These are phyloP conservation scores for Tolypocladium sp. DNA, from an alignment of 2,329 filamentous ascomycete genomes.

Conservation along the genomic window DNA sequence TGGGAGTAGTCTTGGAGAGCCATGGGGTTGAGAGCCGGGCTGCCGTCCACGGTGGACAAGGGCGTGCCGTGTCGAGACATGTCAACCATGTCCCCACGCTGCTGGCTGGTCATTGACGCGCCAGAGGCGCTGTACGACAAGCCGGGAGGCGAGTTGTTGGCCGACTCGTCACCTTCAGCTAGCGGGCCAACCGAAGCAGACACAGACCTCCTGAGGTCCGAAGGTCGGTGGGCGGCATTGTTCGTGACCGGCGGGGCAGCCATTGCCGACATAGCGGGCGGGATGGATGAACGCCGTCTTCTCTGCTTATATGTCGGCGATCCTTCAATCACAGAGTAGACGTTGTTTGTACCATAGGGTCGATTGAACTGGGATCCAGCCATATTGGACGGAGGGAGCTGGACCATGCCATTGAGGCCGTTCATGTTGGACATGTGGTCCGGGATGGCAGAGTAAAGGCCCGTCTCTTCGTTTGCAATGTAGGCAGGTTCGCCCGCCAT, in stretches of 20 bases:
- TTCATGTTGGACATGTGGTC: constrained; percentile 68
- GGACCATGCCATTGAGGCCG: constrained; percentile 80
- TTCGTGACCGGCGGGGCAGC: constrained; percentile 58
- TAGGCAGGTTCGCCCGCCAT: constrained; percentile 87
- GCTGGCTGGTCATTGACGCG: constrained; percentile 52
- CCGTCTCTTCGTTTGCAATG: constrained; percentile 96
- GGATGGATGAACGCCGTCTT: constrained; percentile 85
- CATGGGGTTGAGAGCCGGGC: constrained; percentile 63
- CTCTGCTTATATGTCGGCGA: constrained; percentile 99
- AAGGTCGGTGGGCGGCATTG: constrained; percentile 63
- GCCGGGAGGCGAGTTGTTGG: constrained; percentile 70
- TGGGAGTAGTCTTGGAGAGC: constrained; percentile 60
- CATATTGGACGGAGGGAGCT: constrained; percentile 78
- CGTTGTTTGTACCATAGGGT: constrained; percentile 64
- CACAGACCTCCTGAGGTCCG: constrained; percentile 83
- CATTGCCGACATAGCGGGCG: constrained; percentile 63
- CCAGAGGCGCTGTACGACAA: constrained; percentile 63
- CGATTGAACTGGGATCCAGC: constrained; percentile 71
- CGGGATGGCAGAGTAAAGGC: constrained; percentile 88
- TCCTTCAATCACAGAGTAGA: constrained; percentile 93
- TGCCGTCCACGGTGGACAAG: constrained; percentile 73
- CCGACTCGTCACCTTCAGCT: constrained; percentile 68
- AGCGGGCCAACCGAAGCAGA: constrained; percentile 80
- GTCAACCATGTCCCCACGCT: constrained; percentile 72
- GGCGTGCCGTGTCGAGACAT: constrained; percentile 90